phyloP scores from a whole-genome alignment of 2,329 filamentous ascomycete genomes.

The Claviceps fusiformis region DNA sequence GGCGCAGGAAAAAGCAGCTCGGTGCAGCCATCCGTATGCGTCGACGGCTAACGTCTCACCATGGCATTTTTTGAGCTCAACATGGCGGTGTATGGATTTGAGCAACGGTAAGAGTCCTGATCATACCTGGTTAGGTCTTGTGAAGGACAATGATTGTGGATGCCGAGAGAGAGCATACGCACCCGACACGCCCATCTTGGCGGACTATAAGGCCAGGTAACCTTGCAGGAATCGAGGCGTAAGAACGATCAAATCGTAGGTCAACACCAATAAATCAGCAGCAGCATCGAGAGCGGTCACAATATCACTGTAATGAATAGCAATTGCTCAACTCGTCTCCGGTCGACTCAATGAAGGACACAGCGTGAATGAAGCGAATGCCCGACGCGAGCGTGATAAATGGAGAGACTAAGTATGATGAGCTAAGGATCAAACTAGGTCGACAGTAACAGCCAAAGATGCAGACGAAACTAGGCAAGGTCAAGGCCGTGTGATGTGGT shows the following conservation, averaged over 20 bases:
- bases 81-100: slow-evolving; percentile 90
- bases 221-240: neutral
- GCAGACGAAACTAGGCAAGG: neutral
- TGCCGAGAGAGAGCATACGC: slow-evolving; percentile 1
- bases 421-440: neutral
- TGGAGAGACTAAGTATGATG: neutral
- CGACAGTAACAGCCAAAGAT: neutral
- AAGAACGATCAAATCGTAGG: neutral
- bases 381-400: neutral
- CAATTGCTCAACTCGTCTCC: neutral
- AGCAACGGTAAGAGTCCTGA: slow-evolving; percentile 71
- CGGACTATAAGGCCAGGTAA: neutral
- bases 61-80: slow-evolving; percentile 70
- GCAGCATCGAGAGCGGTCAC: neutral
- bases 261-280: neutral
- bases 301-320: neutral
- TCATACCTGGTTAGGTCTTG: slow-evolving; percentile 18
- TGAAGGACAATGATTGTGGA: neutral
- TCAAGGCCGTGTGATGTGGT: neutral
- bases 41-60: slow-evolving; percentile 91
- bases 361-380: neutral
- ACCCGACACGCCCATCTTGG: slow-evolving; percentile 26
- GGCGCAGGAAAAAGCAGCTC: slow-evolving; percentile 80
- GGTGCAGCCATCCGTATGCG: slow-evolving; percentile 95
- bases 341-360: neutral